Percentiles rank a stretch among this genome's conserved stretches.
Evolutionary conservation across 306 rosid genomes (phyloP).

Genomic region (Casuarina glauca): DNA sequence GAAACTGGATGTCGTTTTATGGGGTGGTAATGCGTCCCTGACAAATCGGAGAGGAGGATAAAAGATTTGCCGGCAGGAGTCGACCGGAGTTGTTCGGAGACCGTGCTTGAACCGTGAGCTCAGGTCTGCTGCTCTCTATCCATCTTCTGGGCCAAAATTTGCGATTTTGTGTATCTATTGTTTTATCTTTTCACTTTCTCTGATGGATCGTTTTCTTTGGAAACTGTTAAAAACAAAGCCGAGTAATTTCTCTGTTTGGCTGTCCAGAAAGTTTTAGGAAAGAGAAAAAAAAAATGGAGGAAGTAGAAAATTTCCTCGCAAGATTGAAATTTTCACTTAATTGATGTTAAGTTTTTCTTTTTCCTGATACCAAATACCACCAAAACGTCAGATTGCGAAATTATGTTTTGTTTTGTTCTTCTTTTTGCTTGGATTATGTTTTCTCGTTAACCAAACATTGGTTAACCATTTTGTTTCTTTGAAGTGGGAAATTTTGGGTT

Average conservation of each 20-base stretch:
- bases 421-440: no score
- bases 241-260: neutral
- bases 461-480: neutral
- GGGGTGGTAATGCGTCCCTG: no score
- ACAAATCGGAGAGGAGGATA: no score
- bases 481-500: neutral
- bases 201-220: neutral
- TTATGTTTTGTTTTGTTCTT: no score
- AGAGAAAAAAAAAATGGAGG: neutral
- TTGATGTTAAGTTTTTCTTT: neutral
- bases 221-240: neutral
- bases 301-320: neutral
- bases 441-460: neutral
- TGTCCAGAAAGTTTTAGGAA: neutral
- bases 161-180: neutral
- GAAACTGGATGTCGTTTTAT: no score
- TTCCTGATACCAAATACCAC: neutral
- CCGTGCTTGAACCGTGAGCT: neutral
- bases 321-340: neutral
- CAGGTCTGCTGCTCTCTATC: neutral
- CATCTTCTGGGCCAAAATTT: no score
- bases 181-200: neutral
- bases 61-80: no score
- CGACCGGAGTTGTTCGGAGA: no score
- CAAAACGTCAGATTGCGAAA: neutral